These are phyloP conservation scores for Musa schizocarpa DNA, from an alignment of 176 grass and related monocot genomes.

Conservation along the genomic window DNA sequence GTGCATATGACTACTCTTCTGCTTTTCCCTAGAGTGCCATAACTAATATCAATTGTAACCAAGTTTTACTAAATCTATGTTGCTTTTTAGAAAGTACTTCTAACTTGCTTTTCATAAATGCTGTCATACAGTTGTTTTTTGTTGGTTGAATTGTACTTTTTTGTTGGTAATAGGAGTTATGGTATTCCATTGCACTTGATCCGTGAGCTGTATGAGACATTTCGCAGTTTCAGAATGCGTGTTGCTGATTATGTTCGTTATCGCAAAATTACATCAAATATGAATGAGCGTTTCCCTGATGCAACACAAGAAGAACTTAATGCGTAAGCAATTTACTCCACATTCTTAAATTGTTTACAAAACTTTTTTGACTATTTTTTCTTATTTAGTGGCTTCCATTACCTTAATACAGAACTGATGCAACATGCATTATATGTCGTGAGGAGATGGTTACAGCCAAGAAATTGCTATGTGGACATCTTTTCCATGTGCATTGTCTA, in stretches of 20 bases:
- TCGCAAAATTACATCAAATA: constrained; percentile 93
- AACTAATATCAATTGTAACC: too few relatives aligned
- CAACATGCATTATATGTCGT: constrained; percentile 96
- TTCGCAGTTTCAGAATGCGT: constrained; percentile 79
- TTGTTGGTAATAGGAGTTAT: constrained; percentile 70
- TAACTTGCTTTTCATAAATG: background rate
- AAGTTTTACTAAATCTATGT: background rate
- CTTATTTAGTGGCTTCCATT: background rate
- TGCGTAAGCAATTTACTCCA: constrained; percentile 39
- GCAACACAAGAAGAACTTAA: constrained; percentile 73
- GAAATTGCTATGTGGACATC: constrained; percentile 83
- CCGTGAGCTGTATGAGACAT: constrained; percentile 90
- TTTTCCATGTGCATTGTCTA: constrained; percentile 93
- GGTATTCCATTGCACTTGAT: constrained; percentile 94
- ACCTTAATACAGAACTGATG: constrained; percentile 52
- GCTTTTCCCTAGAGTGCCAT: too few relatives aligned
- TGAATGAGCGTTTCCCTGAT: constrained; percentile 93
- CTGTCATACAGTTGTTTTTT: background rate
- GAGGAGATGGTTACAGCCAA: constrained; percentile 94
- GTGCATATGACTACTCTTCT: too few relatives aligned
- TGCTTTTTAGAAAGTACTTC: background rate
- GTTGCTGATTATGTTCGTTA: constrained; percentile 83
- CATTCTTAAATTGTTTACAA: background rate
- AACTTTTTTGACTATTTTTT: background rate
- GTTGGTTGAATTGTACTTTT: background rate